Evolutionary conservation across 192 early-diverging fungal species (phyloP), one percentile per base, ranked within the genome.

Genomic region (Spizellomyces sp.): DNA sequence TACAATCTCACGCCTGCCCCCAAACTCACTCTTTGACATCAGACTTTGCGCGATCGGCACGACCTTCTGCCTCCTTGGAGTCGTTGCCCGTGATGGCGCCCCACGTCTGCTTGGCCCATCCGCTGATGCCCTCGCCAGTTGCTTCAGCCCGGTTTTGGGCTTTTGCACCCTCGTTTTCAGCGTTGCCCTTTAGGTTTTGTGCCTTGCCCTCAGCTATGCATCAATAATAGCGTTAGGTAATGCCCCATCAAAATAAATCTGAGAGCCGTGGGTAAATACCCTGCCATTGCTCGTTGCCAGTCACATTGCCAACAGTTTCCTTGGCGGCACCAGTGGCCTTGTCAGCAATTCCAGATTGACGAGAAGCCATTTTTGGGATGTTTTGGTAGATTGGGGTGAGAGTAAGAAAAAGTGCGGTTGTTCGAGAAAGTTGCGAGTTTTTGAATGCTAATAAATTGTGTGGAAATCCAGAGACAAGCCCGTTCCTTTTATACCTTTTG

Each of bases 21-120:
- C n/a, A 5, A 58, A 48, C 44, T 65, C 48, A 65, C 64, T 58
- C 19, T 63, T 72, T 72, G 61, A 57, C 70, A 57, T 72, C 70
- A 52, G 70, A 61, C 70, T 72, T 72, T 48, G 70, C 62, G 10
- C 70, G 22, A 48, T 72, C 47, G 21, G 62, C 50, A 15, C 70
- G 61, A 9, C 70, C 70, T 46, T 72, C 70, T 4, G 55, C 22
- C 52, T 72, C 70, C 52, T 65, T 64, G 42, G 45, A 57, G 50
- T 72, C 70, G 63, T 72, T 72, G 17, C 70, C 70, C 8, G 70
- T 72, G 19, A 72, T n/a, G 36, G 70, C 70, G 42, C 70, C 70
- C 19, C 21, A 65, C n/a, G 50, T 54, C 41, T 72, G 70, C 70
- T 72, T 72, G 62, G 36, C 70, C 62, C 27, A 27, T 10, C 70